These are phyloP conservation scores for Podospora tetraspora DNA, from an alignment of 495 filamentous ascomycete genomes.

Conservation along the genomic window DNA sequence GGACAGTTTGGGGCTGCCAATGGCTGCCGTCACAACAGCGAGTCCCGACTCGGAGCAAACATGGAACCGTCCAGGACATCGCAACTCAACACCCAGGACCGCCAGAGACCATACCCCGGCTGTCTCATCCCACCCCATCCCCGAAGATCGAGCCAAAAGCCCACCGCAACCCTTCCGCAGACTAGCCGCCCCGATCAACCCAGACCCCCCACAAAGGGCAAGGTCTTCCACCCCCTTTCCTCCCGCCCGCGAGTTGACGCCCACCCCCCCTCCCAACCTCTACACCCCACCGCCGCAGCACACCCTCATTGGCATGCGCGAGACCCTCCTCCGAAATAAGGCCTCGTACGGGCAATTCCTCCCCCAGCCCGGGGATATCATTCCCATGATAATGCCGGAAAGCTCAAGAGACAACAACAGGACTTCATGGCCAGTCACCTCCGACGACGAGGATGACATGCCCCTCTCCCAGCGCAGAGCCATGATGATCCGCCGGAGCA, in stretches of 20 bases:
- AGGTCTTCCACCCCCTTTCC: not conserved
- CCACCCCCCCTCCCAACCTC: conserved; percentile 17
- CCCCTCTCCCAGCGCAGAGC: conserved; percentile 65
- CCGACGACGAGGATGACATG: conserved; percentile 56
- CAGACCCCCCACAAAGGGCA: not conserved
- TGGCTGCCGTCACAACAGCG: not conserved
- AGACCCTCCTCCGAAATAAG: conserved; percentile 53
- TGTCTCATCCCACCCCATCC: conserved; percentile 28
- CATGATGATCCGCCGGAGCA: conserved; percentile 48
- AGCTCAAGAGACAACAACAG: conserved; percentile 32
- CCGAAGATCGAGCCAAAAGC: conserved; percentile 27
- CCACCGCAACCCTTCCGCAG: conserved; percentile 9
- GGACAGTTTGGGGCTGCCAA: not conserved
- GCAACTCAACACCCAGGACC: conserved; percentile 25
- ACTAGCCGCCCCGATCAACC: not conserved
- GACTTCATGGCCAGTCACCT: conserved; percentile 12
- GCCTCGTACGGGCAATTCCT: conserved; percentile 22
- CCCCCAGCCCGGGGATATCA: conserved; percentile 22
- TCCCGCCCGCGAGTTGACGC: conserved; percentile 6
- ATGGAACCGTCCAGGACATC: conserved; percentile 1
- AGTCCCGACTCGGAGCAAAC: conserved; percentile 17
- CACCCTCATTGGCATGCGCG: conserved; percentile 60
- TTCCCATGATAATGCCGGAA: conserved; percentile 6
- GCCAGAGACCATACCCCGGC: not conserved
- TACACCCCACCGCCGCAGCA: conserved; percentile 37